Evolutionary conservation across 139 green algal genomes (phyloP), one percentile per base, ranked within the genome.

Genomic region (Gonium pectorale): DNA sequence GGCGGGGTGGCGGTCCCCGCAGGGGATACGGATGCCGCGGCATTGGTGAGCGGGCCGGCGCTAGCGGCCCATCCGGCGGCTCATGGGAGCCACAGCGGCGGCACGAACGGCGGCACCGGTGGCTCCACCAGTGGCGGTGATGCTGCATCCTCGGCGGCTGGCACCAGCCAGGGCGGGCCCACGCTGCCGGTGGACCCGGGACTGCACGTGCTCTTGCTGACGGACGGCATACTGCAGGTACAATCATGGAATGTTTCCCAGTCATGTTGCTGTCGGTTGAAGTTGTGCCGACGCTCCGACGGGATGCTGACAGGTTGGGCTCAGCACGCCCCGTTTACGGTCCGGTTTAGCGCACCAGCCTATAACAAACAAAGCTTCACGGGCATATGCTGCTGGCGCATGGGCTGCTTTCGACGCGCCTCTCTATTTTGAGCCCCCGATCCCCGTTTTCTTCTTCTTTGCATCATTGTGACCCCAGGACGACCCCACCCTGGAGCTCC

Each of bases 401-500:
- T n/a, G n/a, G n/a, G n/a, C n/a, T n/a, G n/a, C n/a, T n/a, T n/a
- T n/a, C n/a, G n/a, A n/a, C n/a, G n/a, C n/a, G n/a, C n/a, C n/a
- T n/a, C n/a, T 40, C 31, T n/a, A n/a, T n/a, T n/a, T n/a, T n/a
- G n/a, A n/a, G n/a, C n/a, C n/a, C n/a, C n/a, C n/a, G n/a, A n/a
- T n/a, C n/a, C n/a, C n/a, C n/a, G n/a, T n/a, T n/a, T n/a, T n/a
- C n/a, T n/a, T n/a, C n/a, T n/a, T n/a, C n/a, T n/a, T n/a, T n/a
- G n/a, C n/a, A n/a, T n/a, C n/a, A n/a, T n/a, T n/a, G n/a, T n/a
- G n/a, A n/a, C 62, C 33, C 5, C 78, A 84, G 72, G 83, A 88
- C 73, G 83, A 88, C 17, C 44, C 71, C 31, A 52, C 78, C 2
- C 66, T 88, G 72, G 83, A 88, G 83, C 83, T 88, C 33, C 64